Evolutionary conservation across 345 rosid genomes (phyloP), one percentile per base, ranked within the genome.

Genomic region (Hibiscus syriacus): DNA sequence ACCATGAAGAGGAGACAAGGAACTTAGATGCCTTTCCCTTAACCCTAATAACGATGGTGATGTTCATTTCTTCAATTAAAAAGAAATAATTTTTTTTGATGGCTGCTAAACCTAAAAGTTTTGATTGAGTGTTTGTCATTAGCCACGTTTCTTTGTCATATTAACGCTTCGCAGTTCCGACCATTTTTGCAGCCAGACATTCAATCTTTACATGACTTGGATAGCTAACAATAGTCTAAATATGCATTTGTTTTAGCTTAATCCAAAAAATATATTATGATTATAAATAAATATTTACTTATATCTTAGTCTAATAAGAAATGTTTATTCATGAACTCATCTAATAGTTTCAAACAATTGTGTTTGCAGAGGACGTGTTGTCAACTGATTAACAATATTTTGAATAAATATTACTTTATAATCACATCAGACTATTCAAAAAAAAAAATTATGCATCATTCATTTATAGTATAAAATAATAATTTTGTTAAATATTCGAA

Each of bases 181-280:
- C 68, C 76, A 63, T 29, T 7, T 38, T 34, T 53, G 53, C 30
- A 38, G 41, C 60, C 50, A 45, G 50, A 45, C 50, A 62, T 67
- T 71, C 76, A 67, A 53, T 72, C 76, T 49, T 55, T 22, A 12
- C 54, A 75, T 72, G 69, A 62, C 55, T 67, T 34, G 6, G 69
- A 49, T 55, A 26, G 46, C 20, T 26, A 7, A 26, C 45, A 16
- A 48, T 20, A 50, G 6, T 50, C 55, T 9, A 50, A 63, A 50
- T 17, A 5, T 53, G 38, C 60, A 49, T 39, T 59, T 67, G 25
- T 68, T 39, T 1, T 23, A 65, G 61, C 29, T 54, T 45, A 9
- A 20, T 50, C 55, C 54, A 49, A 49, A 23, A 61, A 34, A 0
- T 8, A 9, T 38, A 8, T 38, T 38, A 38, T 34, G 7, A 34